phyloP scores from a whole-genome alignment of 371 early-diverging fungal genomes.

The Encephalitozoon hellem region DNA sequence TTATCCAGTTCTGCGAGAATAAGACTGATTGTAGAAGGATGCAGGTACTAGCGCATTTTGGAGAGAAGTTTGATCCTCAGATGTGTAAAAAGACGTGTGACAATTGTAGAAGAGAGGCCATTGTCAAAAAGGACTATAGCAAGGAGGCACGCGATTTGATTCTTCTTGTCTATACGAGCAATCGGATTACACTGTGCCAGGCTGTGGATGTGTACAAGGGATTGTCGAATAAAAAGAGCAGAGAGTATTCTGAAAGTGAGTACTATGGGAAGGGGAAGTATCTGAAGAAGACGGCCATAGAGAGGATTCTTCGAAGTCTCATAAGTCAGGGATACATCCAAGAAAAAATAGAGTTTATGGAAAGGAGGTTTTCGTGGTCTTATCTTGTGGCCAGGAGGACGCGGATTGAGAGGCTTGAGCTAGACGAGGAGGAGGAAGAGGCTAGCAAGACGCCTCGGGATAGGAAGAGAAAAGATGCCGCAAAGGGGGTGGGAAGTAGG shows the following conservation, averaged over 20 bases:
- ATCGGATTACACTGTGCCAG: slow-evolving; percentile 67
- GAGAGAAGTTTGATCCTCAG: slow-evolving; percentile 68
- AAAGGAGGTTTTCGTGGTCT: slow-evolving; percentile 46
- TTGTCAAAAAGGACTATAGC: slow-evolving; percentile 32
- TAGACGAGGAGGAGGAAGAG: slow-evolving; percentile 60
- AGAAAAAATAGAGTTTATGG: slow-evolving; percentile 41
- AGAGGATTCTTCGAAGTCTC: slow-evolving; percentile 44
- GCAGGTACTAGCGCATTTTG: slow-evolving; percentile 84
- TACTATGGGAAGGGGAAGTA: slow-evolving; percentile 65
- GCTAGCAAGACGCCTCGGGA: neutral
- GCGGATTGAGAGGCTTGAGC: slow-evolving; percentile 63
- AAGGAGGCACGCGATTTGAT: slow-evolving; percentile 44
- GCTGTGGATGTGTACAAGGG: slow-evolving; percentile 73
- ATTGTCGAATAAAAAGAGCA: slow-evolving; percentile 63
- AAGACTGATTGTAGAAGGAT: slow-evolving; percentile 77
- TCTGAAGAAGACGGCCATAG: slow-evolving; percentile 36
- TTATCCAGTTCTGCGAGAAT: slow-evolving; percentile 87
- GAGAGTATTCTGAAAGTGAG: slow-evolving; percentile 62
- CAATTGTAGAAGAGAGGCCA: slow-evolving; percentile 66
- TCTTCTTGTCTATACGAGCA: slow-evolving; percentile 35
- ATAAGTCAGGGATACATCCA: slow-evolving; percentile 47
- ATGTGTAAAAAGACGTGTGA: slow-evolving; percentile 79
- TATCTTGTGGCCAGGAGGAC: slow-evolving; percentile 42
- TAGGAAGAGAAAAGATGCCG: neutral
- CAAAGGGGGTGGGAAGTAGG: neutral